Conservation (phyloP, 2,329 filamentous ascomycete genomes). For the Ambrosiella beaveri region DNA sequence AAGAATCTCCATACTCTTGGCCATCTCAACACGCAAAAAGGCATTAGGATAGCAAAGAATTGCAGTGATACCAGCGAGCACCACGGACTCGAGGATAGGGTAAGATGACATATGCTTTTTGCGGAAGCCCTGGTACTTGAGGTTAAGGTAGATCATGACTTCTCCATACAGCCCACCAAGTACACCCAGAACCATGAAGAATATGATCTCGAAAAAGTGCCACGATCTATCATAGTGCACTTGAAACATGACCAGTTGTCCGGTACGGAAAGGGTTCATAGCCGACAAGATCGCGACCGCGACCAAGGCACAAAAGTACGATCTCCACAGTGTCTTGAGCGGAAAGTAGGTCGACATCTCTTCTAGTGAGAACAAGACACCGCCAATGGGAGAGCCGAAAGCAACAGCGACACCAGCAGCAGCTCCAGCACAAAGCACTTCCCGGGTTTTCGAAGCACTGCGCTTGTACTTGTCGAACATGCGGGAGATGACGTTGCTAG, state of each 20-base stretch:
- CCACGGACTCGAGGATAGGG: slow-evolving; percentile 68
- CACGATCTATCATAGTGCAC: slow-evolving; percentile 88
- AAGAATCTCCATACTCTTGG: slow-evolving; percentile 95
- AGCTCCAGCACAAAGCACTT: slow-evolving; percentile 86
- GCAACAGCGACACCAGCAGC: slow-evolving; percentile 91
- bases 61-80: slow-evolving; percentile 69
- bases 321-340: slow-evolving; percentile 92
- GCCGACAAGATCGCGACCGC: slow-evolving; percentile 82
- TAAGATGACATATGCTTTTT: slow-evolving; percentile 81
- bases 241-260: slow-evolving; percentile 98
- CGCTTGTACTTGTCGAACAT: slow-evolving; percentile 83
- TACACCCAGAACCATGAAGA: slow-evolving; percentile 78
- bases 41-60: slow-evolving; percentile 94
- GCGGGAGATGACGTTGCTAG: slow-evolving; percentile 86
- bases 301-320: slow-evolving; percentile 92
- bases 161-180: slow-evolving; percentile 93
- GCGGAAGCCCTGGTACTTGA: slow-evolving; percentile 76
- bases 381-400: slow-evolving; percentile 93
- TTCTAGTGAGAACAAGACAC: slow-evolving; percentile 89
- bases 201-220: slow-evolving; percentile 94
- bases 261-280: slow-evolving; percentile 95
- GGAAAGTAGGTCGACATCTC: slow-evolving; percentile 97
- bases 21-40: slow-evolving; percentile 95
- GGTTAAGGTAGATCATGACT: slow-evolving; percentile 95
- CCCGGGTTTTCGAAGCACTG: slow-evolving; percentile 84